Evolutionary conservation across 768 basidiomycete species (phyloP), one percentile per base, ranked within the genome.

Genomic region (Mycena crocata): DNA sequence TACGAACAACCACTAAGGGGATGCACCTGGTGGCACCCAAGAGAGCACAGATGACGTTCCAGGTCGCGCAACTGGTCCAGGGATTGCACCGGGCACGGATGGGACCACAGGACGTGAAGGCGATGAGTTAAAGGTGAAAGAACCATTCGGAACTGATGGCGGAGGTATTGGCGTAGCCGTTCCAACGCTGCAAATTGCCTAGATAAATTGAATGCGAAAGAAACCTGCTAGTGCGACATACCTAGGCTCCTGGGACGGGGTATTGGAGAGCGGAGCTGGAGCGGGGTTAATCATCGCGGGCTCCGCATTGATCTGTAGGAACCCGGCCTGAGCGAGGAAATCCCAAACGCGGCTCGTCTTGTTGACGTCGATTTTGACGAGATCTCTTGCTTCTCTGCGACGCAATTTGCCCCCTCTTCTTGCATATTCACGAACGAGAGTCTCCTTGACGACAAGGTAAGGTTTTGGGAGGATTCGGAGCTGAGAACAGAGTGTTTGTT

Each of bases 381-480:
- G 83, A 77, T 94, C 94, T 55, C 93, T 87, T 14, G 95, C 95
- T 77, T 98, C 95, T 57, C 95, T 85, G 32, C 93, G 87, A 52
- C 93, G 92, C 46, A 98, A 84, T 76, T 93, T 93, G 14, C 96
- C 96, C 24, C 93, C 92, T 59, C 95, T 85, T 30, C 95, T 86
- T 1, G 94, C 94, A 72, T 95, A 98, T 81, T 99, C 97, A 34
- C 95, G 89, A 32, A 99, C 90, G 44, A 98, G 87, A 6, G 93
- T 94, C 78, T 98, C 95, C 77, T 99, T 99, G 81, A 99, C 93
- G 66, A 93, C 89, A 56, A 99, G 89, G 77, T 98, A 99, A 1
- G 98, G 95, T 74, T 95, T 94, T 0, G 98, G 97, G 23, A 98
- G 85, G 63, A 99, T 95, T 8, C 96, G 92, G 32, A 99, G 85